phyloP scores from a whole-genome alignment of 2,329 filamentous ascomycete species.

The Domatiomyces globalis region DNA sequence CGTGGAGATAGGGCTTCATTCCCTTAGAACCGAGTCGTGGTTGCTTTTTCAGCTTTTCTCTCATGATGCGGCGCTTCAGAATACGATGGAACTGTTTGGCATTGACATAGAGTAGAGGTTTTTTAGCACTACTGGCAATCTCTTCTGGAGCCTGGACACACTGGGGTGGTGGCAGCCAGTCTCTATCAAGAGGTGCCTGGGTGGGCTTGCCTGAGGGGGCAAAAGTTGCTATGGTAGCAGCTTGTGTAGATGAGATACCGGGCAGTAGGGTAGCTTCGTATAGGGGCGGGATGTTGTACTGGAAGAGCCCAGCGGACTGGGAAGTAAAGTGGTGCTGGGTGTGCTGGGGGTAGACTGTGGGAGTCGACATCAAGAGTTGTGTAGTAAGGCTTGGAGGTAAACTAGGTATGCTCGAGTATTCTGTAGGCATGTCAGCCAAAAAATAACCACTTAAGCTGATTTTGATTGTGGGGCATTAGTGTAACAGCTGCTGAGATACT shows the following conservation, averaged over 20 bases:
- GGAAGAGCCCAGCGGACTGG: conserved; percentile 32
- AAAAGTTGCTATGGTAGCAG: conserved; percentile 85
- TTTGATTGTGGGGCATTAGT: no score
- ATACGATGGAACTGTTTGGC: conserved; percentile 98
- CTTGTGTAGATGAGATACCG: conserved; percentile 69
- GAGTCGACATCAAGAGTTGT: no score
- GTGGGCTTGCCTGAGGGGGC: conserved; percentile 68
- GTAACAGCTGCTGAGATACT: no score
- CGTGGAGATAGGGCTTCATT: conserved; percentile 90
- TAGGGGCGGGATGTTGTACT: no score
- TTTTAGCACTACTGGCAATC: conserved; percentile 58
- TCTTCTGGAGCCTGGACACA: conserved; percentile 59
- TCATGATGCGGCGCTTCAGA: conserved; percentile 78
- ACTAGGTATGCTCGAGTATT: no score
- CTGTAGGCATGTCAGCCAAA: no score
- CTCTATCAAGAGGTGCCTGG: conserved; percentile 23
- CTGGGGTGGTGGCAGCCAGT: conserved; percentile 23
- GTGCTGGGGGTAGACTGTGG: conserved; percentile 51
- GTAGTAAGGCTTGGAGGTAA: no score
- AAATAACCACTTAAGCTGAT: no score
- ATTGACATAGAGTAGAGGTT: conserved; percentile 93
- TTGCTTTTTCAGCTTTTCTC: conserved; percentile 86
- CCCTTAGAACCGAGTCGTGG: conserved; percentile 85
- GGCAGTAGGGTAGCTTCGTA: no score
- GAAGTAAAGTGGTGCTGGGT: conserved; percentile 52